phyloP scores from a whole-genome alignment of 768 basidiomycete species.

The Hygrophorus pudorinus region DNA sequence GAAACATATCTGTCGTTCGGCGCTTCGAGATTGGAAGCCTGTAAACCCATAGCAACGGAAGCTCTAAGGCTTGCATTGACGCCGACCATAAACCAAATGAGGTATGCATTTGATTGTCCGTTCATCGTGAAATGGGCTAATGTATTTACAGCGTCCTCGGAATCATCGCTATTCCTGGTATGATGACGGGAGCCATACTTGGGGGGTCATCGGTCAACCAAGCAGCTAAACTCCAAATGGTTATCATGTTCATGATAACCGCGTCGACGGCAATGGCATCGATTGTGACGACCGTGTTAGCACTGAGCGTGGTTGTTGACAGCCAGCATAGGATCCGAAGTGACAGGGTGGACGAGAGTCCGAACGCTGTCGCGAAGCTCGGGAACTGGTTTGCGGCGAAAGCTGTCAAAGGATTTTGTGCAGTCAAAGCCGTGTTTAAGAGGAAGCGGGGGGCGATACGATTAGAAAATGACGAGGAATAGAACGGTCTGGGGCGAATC shows the following conservation, averaged over 20 bases:
- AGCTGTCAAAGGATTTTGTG: not conserved
- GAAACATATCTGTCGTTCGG: constrained; percentile 84
- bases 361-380: constrained; percentile 16
- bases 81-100: constrained; percentile 83
- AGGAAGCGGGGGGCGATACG: not conserved
- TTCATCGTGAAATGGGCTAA: not conserved
- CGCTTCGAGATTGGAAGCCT: constrained; percentile 76
- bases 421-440: not conserved
- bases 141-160: constrained; percentile 41
- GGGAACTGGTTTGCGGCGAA: constrained; percentile 10
- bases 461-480: not conserved
- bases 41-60: constrained; percentile 66
- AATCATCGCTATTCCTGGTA: constrained; percentile 74
- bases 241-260: constrained; percentile 91
- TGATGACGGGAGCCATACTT: constrained; percentile 90
- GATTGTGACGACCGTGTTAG: constrained; percentile 51
- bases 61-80: constrained; percentile 73
- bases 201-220: constrained; percentile 79
- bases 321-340: constrained; percentile 49
- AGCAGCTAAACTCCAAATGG: constrained; percentile 82
- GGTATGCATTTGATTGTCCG: constrained; percentile 26
- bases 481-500: no score
- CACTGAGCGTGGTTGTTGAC: constrained; percentile 59
- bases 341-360: constrained; percentile 48
- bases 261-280: constrained; percentile 65